Base-by-base conservation (phyloP, 2,329 filamentous ascomycete genomes). In the Plenodomus biglobosus region DNA sequence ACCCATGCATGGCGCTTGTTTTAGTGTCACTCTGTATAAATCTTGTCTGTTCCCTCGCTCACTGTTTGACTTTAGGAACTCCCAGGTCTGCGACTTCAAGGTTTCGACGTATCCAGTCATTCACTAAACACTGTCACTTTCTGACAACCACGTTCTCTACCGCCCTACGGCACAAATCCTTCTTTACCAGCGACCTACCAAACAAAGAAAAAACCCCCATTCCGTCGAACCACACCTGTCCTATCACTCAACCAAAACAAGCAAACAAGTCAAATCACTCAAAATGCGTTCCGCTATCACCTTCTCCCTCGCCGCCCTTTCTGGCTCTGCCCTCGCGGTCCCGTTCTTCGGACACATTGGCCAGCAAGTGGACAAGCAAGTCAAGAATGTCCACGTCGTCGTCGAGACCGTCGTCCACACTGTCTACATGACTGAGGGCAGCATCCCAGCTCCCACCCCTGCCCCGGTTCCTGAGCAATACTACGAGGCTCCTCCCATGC, bases 1-100 rank as follows among this genome's bases (percentile, higher is more conserved):
- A 48, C 45, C n/a, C 46, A 51, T 57, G 56, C 54, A 52, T 44
- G 44, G 46, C 54, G 52, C 54, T 36, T 41, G 35, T 42, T 40
- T 53, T 54, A 50, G 46, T 50, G 49, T 40, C 39, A 47, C 38
- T 38, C 45, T 49, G 59, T 64, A 64, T 64, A 64, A 63, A 63
- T 58, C 22, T 53, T 53, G 52, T 59, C 52, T 53, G 45, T 58
- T 52, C 51, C 61, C 55, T 59, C 50, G 44, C 40, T 52, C 42
- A 48, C 51, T 43, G 48, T 45, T 41, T 49, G 46, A 55, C 54
- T 44, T 42, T 18, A 18, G 16, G 16, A 37, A 32, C 15, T 32
- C 38, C 40, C 62, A 66, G 64, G 64, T 66, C 61, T 68, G 65
- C 60, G 65, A 68, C 64, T 66, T 65, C 62, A 61, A 66, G 64